phyloP scores from a whole-genome alignment of 768 basidiomycete genomes.

The Plicaturopsis crispa region DNA sequence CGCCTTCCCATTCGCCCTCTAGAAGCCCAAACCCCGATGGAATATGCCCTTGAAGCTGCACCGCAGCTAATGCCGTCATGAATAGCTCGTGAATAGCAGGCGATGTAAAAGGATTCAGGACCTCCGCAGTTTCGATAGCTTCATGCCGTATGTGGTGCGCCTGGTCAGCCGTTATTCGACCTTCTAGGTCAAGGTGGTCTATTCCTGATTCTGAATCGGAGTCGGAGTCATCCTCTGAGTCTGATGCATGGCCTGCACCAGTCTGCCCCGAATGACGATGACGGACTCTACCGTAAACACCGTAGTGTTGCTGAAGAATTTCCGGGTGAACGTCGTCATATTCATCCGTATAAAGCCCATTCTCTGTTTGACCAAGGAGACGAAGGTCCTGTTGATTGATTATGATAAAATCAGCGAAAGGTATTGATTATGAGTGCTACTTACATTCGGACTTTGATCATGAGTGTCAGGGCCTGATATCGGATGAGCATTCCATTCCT shows the following conservation, averaged over 20 bases:
- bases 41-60: too few relatives aligned
- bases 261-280: constrained; percentile 2
- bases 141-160: constrained; percentile 1
- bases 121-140: not conserved
- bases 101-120: constrained; percentile 3
- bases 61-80: too few relatives aligned
- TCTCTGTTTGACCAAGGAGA: constrained; percentile 1
- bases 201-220: not conserved
- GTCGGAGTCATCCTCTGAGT: too few relatives aligned
- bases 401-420: too few relatives aligned
- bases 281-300: too few relatives aligned
- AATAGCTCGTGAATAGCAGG: not conserved
- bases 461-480: constrained; percentile 6
- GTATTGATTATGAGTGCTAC: too few relatives aligned
- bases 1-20: constrained; percentile 11
- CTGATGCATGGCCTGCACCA: constrained; percentile 5
- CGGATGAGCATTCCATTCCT: constrained; percentile 14
- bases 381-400: constrained; percentile 6
- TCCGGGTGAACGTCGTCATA: constrained; percentile 2
- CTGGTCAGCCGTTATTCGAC: too few relatives aligned
- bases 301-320: constrained; percentile 4
- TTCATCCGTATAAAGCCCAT: constrained; percentile 5
- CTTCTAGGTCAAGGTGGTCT: too few relatives aligned
- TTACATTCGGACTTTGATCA: constrained; percentile 9
- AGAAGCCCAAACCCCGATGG: constrained; percentile 10